Percentiles rank a stretch among this genome's conserved stretches.
Evolutionary conservation across 2,329 filamentous ascomycete genomes (phyloP).

Genomic region (Aureobasidium subglaciale): DNA sequence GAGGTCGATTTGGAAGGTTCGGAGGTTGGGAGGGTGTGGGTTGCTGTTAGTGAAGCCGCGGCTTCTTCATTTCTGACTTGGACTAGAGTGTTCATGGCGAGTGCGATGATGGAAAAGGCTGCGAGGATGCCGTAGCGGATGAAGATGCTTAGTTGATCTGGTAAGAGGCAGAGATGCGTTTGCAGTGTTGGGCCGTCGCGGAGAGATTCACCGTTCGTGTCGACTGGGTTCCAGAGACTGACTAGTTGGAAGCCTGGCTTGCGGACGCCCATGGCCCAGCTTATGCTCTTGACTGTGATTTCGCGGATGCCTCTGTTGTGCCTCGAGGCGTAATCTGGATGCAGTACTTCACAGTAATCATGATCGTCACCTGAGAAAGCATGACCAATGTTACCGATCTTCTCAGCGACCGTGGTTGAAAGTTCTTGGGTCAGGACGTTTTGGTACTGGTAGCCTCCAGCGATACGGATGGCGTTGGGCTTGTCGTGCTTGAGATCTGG

Average conservation of each 20-base stretch:
- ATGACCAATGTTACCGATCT: slow-evolving; percentile 72
- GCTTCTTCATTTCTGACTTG: slow-evolving; percentile 20
- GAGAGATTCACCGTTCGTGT: slow-evolving; percentile 35
- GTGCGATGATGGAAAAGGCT: slow-evolving; percentile 42
- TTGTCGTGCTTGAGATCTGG: slow-evolving; percentile 48
- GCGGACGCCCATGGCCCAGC: slow-evolving; percentile 92
- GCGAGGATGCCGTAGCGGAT: slow-evolving; percentile 66
- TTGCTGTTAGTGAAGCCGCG: slow-evolving; percentile 10
- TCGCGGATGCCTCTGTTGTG: slow-evolving; percentile 54
- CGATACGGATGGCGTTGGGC: slow-evolving; percentile 69
- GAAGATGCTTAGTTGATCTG: slow-evolving; percentile 79
- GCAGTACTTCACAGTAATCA: slow-evolving; percentile 89
- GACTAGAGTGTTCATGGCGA: slow-evolving; percentile 40
- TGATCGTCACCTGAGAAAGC: slow-evolving; percentile 96
- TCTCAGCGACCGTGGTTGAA: slow-evolving; percentile 67
- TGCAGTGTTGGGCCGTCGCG: slow-evolving; percentile 58
- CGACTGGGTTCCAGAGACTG: slow-evolving; percentile 87
- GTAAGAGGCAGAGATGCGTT: slow-evolving; percentile 83
- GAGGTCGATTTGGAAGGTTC: slow-evolving; percentile 17
- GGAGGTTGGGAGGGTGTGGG: slow-evolving; percentile 27
- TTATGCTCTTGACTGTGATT: slow-evolving; percentile 92
- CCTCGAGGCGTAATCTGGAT: slow-evolving; percentile 57
- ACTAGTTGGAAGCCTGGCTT: slow-evolving; percentile 81
- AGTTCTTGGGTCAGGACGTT: slow-evolving; percentile 78
- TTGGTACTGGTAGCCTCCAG: slow-evolving; percentile 87